These are phyloP conservation scores for Aspergillus affinis DNA, from an alignment of 495 filamentous ascomycete species.

Conservation along the genomic window DNA sequence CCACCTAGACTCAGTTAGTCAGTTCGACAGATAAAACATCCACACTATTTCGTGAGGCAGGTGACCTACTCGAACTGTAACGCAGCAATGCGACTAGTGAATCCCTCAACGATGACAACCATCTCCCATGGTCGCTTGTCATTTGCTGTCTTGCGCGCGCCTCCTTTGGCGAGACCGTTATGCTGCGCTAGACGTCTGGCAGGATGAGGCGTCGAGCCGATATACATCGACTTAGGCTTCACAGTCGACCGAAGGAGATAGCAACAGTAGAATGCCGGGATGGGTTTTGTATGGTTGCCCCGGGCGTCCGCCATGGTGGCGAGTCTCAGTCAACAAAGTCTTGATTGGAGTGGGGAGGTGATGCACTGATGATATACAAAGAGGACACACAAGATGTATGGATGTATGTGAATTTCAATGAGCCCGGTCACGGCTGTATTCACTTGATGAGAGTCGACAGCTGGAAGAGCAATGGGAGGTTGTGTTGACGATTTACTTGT, in stretches of 20 bases:
- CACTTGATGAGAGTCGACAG: too few species aligned
- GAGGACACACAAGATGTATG: too few species aligned
- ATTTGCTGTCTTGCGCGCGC: slow-evolving; percentile 72
- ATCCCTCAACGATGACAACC: slow-evolving; percentile 82
- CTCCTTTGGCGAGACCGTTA: slow-evolving; percentile 78
- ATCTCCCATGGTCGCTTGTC: slow-evolving; percentile 89
- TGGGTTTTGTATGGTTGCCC: slow-evolving; percentile 42
- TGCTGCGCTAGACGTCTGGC: slow-evolving; percentile 79
- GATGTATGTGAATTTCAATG: too few species aligned
- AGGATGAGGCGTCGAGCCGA: slow-evolving; percentile 91
- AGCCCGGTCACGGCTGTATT: too few species aligned
- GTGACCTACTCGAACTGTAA: slow-evolving; percentile 86
- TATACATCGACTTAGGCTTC: slow-evolving; percentile 64
- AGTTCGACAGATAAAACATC: neutral
- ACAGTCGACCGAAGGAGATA: slow-evolving; percentile 87
- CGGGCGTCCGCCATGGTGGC: slow-evolving; percentile 10
- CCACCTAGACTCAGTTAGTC: slow-evolving; percentile 59
- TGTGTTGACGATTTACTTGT: too few species aligned
- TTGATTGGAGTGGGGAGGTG: neutral
- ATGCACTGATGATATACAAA: too few species aligned
- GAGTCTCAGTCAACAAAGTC: neutral
- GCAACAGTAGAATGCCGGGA: slow-evolving; percentile 73
- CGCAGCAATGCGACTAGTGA: slow-evolving; percentile 80
- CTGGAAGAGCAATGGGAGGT: too few species aligned
- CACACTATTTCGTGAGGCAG: too few species aligned